Evolutionary conservation across 2,329 filamentous ascomycete genomes (phyloP).

Genomic region (Penicillium sp.): DNA sequence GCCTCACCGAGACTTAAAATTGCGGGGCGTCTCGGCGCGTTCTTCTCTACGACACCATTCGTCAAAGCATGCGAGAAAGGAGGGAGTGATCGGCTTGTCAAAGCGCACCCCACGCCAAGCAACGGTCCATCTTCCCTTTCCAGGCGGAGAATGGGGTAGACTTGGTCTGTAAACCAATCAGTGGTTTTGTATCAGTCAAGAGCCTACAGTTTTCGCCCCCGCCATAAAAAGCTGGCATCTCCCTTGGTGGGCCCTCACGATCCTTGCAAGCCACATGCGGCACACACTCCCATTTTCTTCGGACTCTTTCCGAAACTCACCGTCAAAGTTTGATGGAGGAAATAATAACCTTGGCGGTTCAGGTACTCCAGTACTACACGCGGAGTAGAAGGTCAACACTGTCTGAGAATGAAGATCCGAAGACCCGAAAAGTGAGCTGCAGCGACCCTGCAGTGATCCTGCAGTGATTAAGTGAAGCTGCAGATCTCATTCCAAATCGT

Average conservation of each 20-base stretch:
- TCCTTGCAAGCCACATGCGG: conserved; percentile 1
- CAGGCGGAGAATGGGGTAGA: background rate
- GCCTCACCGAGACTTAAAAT: background rate
- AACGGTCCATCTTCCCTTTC: background rate
- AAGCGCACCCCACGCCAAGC: conserved; percentile 11
- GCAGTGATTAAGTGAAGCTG: background rate
- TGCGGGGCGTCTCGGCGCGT: background rate
- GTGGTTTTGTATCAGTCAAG: background rate
- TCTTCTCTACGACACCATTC: background rate
- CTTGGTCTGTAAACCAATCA: background rate
- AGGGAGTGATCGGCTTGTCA: background rate
- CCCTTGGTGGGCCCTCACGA: background rate
- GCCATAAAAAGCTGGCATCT: background rate
- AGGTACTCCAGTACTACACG: background rate
- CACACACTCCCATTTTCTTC: background rate
- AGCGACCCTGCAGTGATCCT: background rate
- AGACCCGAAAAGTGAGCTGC: background rate
- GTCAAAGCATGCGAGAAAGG: background rate
- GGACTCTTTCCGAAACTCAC: conserved; percentile 4
- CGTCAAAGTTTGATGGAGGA: background rate
- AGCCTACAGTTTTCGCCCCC: conserved; percentile 1
- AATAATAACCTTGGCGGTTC: background rate
- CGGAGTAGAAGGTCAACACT: background rate
- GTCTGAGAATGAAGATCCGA: background rate
- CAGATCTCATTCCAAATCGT: background rate